Conservation (phyloP, 1,284 basidiomycete species). For the Sporisorium scitamineum region DNA sequence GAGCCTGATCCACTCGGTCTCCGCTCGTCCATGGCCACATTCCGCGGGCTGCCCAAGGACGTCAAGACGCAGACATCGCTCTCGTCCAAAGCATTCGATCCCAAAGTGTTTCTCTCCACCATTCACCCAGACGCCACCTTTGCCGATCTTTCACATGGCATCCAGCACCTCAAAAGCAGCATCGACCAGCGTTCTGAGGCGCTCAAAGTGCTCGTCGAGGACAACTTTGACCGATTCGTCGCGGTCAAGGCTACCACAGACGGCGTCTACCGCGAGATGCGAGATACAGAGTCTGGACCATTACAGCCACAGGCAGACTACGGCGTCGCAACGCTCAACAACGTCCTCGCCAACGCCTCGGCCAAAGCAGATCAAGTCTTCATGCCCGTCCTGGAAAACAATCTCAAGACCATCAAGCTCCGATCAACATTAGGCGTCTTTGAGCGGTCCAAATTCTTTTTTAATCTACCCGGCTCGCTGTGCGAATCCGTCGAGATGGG, state of each 20-base stretch:
- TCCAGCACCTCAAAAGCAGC: conserved; percentile 54
- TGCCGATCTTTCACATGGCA: conserved; percentile 78
- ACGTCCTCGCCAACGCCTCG: conserved; percentile 74
- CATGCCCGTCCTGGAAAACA: conserved; percentile 93
- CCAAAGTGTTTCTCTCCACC: conserved; percentile 89
- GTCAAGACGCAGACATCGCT: conserved; percentile 58
- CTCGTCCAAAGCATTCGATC: conserved; percentile 94
- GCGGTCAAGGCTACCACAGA: conserved; percentile 96
- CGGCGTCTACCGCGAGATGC: conserved; percentile 89
- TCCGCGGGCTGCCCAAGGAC: conserved; percentile 44
- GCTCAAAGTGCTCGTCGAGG: conserved; percentile 91
- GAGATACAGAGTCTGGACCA: conserved; percentile 77
- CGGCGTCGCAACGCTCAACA: conserved; percentile 83
- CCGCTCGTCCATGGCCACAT: conserved; percentile 70
- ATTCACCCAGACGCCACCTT: conserved; percentile 97
- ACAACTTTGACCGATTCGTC: conserved; percentile 98
- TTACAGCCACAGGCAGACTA: conserved; percentile 82
- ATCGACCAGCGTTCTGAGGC: conserved; percentile 80
- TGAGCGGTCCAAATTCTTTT: conserved; percentile 97
- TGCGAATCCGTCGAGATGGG: conserved; percentile 81
- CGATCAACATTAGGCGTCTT: conserved; percentile 94
- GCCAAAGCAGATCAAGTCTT: conserved; percentile 95
- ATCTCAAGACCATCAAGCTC: conserved; percentile 91
- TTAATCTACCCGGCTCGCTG: conserved; percentile 94
- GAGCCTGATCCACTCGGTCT: conserved; percentile 70